A percentile compares a stretch with the other conserved stretches of the same genome.
Conservation (phyloP, 2,329 filamentous ascomycete genomes). For the Aureobasidium sp. region DNA sequence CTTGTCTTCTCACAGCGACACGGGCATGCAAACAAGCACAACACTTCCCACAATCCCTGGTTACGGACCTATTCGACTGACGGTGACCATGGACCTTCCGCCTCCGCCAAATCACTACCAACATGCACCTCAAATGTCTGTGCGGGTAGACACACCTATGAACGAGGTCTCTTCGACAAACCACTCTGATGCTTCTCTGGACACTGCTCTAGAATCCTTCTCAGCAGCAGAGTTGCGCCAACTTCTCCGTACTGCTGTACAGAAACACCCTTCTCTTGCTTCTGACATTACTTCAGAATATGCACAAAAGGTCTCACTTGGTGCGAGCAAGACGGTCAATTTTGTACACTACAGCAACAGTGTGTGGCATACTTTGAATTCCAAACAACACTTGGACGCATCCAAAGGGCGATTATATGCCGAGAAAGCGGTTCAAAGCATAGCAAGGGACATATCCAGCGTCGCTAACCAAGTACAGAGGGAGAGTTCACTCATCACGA, state of each 20-base stretch:
- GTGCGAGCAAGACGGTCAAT: neutral
- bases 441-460: neutral
- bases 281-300: neutral
- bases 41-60: neutral
- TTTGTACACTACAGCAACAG: conserved; percentile 9
- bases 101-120: neutral
- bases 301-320: neutral
- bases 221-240: conserved; percentile 1
- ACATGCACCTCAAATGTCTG: neutral
- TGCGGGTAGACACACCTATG: neutral
- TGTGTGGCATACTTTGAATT: conserved; percentile 3
- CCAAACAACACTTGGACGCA: neutral
- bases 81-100: conserved; percentile 5
- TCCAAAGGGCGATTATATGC: neutral
- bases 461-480: neutral
- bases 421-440: neutral
- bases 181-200: neutral
- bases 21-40: neutral
- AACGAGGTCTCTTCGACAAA: neutral
- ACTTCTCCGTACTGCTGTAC: neutral
- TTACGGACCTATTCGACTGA: neutral
- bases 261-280: neutral
- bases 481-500: neutral
- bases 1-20: neutral
- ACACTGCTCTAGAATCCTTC: neutral